phyloP scores from a whole-genome alignment of 78 protist genomes.

The Dictyostelium intermedium region DNA sequence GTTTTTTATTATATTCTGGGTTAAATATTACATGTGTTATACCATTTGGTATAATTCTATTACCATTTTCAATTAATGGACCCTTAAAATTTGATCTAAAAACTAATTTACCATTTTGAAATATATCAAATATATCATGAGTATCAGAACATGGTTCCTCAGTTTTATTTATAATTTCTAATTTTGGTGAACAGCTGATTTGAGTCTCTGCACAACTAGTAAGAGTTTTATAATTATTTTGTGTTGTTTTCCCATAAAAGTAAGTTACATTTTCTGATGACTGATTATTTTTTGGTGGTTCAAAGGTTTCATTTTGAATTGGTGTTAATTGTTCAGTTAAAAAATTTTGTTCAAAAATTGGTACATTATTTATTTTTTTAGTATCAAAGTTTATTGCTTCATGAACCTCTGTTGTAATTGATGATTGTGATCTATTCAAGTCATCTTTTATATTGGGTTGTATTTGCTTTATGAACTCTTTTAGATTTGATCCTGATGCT shows the following conservation, averaged over 20 bases:
- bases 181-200: no score
- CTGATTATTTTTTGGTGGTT: not conserved
- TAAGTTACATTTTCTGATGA: not conserved
- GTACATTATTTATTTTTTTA: not conserved
- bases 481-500: not conserved
- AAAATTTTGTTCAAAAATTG: not conserved
- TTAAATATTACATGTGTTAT: not conserved
- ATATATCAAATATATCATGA: no score
- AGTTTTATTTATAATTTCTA: no score
- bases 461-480: not conserved
- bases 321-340: not conserved
- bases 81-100: not conserved
- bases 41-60: not conserved
- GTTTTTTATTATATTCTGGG: not conserved
- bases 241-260: no score
- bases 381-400: not conserved
- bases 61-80: not conserved
- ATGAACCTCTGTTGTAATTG: not conserved
- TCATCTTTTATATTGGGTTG: not conserved
- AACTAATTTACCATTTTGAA: not conserved
- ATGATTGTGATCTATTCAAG: not conserved
- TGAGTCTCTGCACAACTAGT: no score
- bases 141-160: no score
- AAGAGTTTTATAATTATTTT: no score
- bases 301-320: not conserved